phyloP scores from a whole-genome alignment of 108 stramenopile species.

The Nitzschia sp. region DNA sequence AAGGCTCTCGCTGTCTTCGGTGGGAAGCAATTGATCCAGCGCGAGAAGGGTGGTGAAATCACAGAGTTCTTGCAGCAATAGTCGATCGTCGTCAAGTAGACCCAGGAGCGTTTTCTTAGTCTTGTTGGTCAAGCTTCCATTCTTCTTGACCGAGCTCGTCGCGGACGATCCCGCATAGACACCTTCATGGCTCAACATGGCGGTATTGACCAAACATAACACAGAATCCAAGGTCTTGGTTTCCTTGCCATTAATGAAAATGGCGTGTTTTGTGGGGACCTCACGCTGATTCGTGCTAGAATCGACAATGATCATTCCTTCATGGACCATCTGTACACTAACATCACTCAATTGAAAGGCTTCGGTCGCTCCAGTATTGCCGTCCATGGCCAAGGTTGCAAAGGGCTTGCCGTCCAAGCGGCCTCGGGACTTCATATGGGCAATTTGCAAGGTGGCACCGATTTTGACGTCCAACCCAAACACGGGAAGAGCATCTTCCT shows the following conservation, averaged over 20 bases:
- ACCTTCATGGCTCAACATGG: constrained; percentile 73
- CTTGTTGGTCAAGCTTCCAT: constrained; percentile 68
- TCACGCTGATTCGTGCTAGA: constrained; percentile 25
- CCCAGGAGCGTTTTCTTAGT: constrained; percentile 67
- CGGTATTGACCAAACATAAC: constrained; percentile 80
- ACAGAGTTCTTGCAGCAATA: constrained; percentile 54
- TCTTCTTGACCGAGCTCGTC: constrained; percentile 51
- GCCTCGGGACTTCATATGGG: constrained; percentile 54
- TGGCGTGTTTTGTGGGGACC: constrained; percentile 42
- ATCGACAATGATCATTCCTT: constrained; percentile 46
- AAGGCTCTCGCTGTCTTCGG: constrained; percentile 50
- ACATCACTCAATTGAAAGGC: constrained; percentile 88
- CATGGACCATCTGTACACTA: constrained; percentile 84
- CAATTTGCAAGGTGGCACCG: constrained; percentile 66
- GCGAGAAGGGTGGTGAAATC: constrained; percentile 72
- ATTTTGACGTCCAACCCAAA: constrained; percentile 54
- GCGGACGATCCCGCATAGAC: constrained; percentile 43
- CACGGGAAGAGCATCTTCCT: constrained; percentile 69
- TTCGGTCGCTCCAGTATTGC: constrained; percentile 76
- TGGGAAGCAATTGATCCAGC: constrained; percentile 51
- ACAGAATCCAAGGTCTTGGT: constrained; percentile 78
- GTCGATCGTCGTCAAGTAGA: constrained; percentile 38
- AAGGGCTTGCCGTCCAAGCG: constrained; percentile 60
- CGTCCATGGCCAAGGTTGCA: constrained; percentile 79
- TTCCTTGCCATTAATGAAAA: constrained; percentile 77